Evolutionary conservation across 2,329 filamentous ascomycete species (phyloP), one percentile per base, ranked within the genome.

Genomic region (Elsinoe australis): DNA sequence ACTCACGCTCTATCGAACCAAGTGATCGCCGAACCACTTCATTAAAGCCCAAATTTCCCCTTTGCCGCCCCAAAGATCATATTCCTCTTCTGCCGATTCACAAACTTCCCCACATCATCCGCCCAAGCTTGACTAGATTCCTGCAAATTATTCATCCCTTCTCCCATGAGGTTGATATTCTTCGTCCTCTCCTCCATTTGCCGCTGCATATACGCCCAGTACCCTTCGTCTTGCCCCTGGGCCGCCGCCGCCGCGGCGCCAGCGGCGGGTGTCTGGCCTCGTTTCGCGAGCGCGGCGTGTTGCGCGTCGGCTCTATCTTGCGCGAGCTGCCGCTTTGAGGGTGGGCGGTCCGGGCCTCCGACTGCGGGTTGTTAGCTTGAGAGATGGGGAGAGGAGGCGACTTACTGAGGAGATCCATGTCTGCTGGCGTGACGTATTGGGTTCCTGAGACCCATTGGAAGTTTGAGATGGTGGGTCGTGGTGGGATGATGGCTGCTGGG

Each of bases 391-490:
- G 15, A 18, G 60, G 67, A 56, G 64, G 73, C 22, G 12, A 24
- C 50, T 26, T 51, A 53, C 51, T 92, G 1, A 98, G 71, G 2
- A 95, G 68, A 60, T 96, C 92, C 59, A 98, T 80, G 59, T 98
- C 92, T 1, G 82, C 74, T 0, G 87, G 83, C 1, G 87, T 87
- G 36, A 98, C 77, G 58, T 94, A 85, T 65, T 95, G 90, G 1
- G 90, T 96, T 3, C 92, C 92, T 0, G 88, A 85, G 46, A 98
- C 87, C 92, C 92, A 98, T 67, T 96, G 88, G 29, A 98, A 67
- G 59, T 94, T 95, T 15, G 86, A 94, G 52, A 98, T 98, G 0
- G 88, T 95, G 1, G 92, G 92, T 2, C 92, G 80, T 9, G 87
- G 75, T 1, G 89, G 90, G 17, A 85, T 75, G 12, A 76, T 61